Evolutionary conservation across 306 rosid species (phyloP).

Genomic region (Begonia fuchsioides): DNA sequence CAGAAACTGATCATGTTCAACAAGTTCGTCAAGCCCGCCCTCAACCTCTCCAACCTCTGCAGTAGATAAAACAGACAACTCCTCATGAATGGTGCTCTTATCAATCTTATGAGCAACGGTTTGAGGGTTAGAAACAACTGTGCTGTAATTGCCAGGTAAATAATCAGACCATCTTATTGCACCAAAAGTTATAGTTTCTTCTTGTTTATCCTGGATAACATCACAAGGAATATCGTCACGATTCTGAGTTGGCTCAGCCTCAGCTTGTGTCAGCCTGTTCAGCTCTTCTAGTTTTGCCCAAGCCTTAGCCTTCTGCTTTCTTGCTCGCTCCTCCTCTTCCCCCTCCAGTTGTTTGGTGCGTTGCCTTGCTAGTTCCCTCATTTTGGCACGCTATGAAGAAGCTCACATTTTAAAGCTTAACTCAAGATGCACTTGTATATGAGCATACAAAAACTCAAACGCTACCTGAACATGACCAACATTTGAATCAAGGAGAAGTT

Average conservation of each 20-base stretch:
- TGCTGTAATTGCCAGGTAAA: too few relatives aligned
- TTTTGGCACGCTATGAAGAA: conserved; percentile 46
- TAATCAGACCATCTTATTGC: conserved; percentile 14
- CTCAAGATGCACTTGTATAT: conserved; percentile 3
- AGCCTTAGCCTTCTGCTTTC: conserved; percentile 74
- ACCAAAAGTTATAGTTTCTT: conserved; percentile 21
- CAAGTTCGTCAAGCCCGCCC: conserved; percentile 16
- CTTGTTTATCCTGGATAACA: conserved; percentile 32
- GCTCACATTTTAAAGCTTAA: conserved; percentile 10
- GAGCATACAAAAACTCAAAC: conserved; percentile 5
- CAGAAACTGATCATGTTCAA: conserved; percentile 21
- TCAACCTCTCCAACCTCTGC: too few relatives aligned
- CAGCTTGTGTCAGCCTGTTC: conserved; percentile 36
- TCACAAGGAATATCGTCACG: conserved; percentile 24
- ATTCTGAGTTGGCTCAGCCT: conserved; percentile 29
- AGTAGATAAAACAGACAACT: too few relatives aligned
- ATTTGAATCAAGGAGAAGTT: conserved; percentile 27
- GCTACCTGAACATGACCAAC: conserved; percentile 63
- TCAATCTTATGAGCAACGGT: conserved; percentile 19
- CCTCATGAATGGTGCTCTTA: conserved; percentile 5
- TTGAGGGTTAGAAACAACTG: conserved; percentile 15
- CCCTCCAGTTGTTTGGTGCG: conserved; percentile 66
- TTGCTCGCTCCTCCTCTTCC: conserved; percentile 74
- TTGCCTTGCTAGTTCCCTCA: conserved; percentile 63
- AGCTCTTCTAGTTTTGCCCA: conserved; percentile 70